phyloP scores from a whole-genome alignment of 257 asterid species.

The Gardenia jasminoides region DNA sequence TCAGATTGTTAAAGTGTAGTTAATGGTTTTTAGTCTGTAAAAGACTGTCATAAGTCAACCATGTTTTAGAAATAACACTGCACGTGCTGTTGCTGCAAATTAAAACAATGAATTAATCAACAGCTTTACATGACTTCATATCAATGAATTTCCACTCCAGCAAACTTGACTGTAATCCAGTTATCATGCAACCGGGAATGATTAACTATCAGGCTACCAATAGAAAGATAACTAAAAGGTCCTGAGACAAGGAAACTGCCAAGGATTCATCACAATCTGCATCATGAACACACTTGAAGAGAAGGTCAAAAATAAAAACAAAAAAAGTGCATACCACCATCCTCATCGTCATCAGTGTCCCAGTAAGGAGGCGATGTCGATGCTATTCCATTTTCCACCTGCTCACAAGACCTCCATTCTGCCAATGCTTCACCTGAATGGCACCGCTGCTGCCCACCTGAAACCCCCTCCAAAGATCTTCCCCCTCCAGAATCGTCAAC shows the following conservation, averaged over 20 bases:
- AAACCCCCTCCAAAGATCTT: conserved; percentile 56
- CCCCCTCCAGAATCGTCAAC: conserved; percentile 50
- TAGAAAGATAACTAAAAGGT: neutral
- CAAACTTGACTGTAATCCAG: neutral
- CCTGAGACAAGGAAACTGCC: neutral
- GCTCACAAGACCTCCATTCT: conserved; percentile 81
- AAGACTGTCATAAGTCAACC: neutral
- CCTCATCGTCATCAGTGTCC: conserved; percentile 73
- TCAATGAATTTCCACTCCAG: neutral
- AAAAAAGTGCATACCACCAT: conserved; percentile 43
- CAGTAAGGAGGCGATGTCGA: conserved; percentile 91
- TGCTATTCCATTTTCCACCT: conserved; percentile 71
- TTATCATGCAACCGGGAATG: neutral
- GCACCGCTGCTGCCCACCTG: conserved; percentile 52
- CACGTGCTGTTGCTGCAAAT: neutral
- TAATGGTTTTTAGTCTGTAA: neutral
- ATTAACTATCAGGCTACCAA: neutral
- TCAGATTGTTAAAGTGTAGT: neutral
- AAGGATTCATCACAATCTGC: neutral
- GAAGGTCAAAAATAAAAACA: neutral
- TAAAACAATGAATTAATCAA: neutral
- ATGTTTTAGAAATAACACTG: neutral
- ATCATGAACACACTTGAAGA: neutral
- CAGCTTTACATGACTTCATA: neutral
- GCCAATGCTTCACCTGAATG: conserved; percentile 70